Evolutionary conservation across 2,329 filamentous ascomycete genomes (phyloP), one percentile per base, ranked within the genome.

Genomic region (Hypoxylon sp.): DNA sequence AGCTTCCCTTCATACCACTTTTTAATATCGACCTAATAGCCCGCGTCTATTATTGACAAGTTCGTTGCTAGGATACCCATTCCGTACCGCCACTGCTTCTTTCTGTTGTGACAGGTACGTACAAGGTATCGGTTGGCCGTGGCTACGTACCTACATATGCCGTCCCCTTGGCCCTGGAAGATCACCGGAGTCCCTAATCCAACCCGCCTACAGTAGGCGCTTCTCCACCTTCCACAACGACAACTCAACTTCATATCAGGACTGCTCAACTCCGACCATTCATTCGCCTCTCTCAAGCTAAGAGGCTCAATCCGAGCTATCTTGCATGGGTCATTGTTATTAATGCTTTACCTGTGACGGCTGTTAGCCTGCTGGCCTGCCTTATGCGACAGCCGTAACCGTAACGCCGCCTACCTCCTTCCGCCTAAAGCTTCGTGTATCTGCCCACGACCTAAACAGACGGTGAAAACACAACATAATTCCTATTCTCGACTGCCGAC

Each of bases 211-310:
- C 49, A 30, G 61, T 20, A 56, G 33, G 17, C 20, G 6, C 63
- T 74, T 76, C 74, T 75, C 74, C 75, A 76, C 74, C 69, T 74
- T 76, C 71, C 72, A 74, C 70, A 72, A 73, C 74, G 61, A 74
- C 74, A 69, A 73, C 72, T 70, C 73, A 72, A 66, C 66, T 65
- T 68, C 66, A 67, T 71, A 61, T 63, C 58, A 11, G 55, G 67
- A 63, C 65, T 50, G 57, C 60, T 60, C 37, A 60, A 20, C 50
- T 37, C 37, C 49, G 50, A 59, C 58, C 44, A 40, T 60, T 57
- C 53, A 57, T 66, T 63, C 31, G 42, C 44, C 27, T 53, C 40
- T 20, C 48, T 67, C 42, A 60, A 65, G 61, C 66, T 61, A 53
- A 61, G 65, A 66, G 50, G 65, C 63, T 69, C 69, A 69, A 66